Evolutionary conservation across 2,329 filamentous ascomycete genomes (phyloP), one percentile per base, ranked within the genome.

Genomic region (Trichophyton verrucosum): DNA sequence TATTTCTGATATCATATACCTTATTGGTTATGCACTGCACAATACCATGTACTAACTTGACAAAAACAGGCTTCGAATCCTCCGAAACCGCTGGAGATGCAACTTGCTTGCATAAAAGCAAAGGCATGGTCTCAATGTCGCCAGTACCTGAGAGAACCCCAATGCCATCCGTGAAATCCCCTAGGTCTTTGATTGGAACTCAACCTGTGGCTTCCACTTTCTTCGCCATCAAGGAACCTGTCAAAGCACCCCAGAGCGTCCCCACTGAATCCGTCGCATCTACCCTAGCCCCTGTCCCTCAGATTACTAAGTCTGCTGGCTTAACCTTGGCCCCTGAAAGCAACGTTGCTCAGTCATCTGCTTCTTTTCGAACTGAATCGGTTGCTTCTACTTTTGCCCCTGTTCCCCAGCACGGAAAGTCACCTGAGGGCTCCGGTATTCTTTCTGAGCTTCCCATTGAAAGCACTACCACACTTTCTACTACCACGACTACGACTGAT

Each of bases 51-150:
- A 13, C 33, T 57, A 24, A 24, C 33, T 27, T 5, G 42, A 3
- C 15, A 27, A 24, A 24, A n/a, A 6, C 24, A 57, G 55, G 55
- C 27, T 42, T 57, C 11, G 33, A 57, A 57, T 57, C 55, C 6
- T 57, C 55, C 24, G 20, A 24, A 42, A 44, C 55, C 13, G 17
- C 33, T 7, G 55, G 55, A 57, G 55, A 57, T 57, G 55, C 55
- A 42, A 24, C n/a, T 15, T 57, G 55, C 22, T 13, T 57, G 38
- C 55, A 55, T 38, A n/a, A 27, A 20, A 15, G 15, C 20, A 15
- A 17, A 6, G 15, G 30, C n/a, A 17, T 30, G n/a, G 3, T 55
- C n/a, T 17, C 51, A 7, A 7, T 55, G 15, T 17, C 51, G 3
- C 15, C n/a, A n/a, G 15, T 13, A 13, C 9, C 7, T 36, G 30